Evolutionary conservation across 2,329 filamentous ascomycete species (phyloP).

Genomic region (Triangularia setosa): DNA sequence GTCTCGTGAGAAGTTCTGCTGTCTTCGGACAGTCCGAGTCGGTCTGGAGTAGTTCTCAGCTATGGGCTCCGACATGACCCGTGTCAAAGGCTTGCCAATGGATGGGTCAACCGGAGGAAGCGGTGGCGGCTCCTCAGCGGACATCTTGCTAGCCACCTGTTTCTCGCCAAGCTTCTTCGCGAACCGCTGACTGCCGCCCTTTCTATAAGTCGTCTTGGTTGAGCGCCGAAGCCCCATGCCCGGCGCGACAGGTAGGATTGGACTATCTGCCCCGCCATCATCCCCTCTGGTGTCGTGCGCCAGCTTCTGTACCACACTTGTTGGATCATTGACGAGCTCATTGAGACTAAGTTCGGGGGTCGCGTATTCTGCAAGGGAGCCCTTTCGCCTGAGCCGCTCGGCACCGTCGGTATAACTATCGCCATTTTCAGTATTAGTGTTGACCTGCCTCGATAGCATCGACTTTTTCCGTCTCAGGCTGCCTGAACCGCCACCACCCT

Average conservation of each 20-base stretch:
- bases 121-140: constrained; percentile 36
- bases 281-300: constrained; percentile 51
- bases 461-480: constrained; percentile 84
- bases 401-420: constrained; percentile 78
- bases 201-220: constrained; percentile 86
- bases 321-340: constrained; percentile 76
- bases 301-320: constrained; percentile 66
- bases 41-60: constrained; percentile 63
- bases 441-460: constrained; percentile 89
- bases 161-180: constrained; percentile 59
- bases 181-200: constrained; percentile 75
- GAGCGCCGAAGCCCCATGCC: constrained; percentile 82
- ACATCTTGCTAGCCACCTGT: constrained; percentile 41
- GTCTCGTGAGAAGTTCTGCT: constrained; percentile 49
- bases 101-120: constrained; percentile 43
- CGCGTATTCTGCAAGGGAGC: constrained; percentile 55
- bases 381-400: constrained; percentile 70
- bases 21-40: constrained; percentile 43
- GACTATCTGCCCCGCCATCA: constrained; percentile 64
- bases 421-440: constrained; percentile 59
- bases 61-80: constrained; percentile 68
- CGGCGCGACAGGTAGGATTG: constrained; percentile 75
- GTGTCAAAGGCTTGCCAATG: constrained; percentile 50
- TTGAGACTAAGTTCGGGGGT: constrained; percentile 68
- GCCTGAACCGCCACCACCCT: constrained; percentile 52